Evolutionary conservation across 129 eudicot species (phyloP).

Genomic region (Chrysanthemum makinoi): DNA sequence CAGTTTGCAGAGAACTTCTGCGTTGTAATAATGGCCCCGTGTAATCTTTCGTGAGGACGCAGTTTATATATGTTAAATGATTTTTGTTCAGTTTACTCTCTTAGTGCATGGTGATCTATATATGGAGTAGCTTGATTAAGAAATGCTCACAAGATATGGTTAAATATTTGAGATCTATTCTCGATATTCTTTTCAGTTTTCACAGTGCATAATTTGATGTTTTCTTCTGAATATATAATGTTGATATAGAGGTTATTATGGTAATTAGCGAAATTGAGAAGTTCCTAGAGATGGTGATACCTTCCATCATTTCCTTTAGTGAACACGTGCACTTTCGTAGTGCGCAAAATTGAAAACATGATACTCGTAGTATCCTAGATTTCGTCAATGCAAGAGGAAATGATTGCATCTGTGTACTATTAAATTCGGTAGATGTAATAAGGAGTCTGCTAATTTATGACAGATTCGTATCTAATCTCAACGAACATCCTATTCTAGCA

Average conservation of each 20-base stretch:
- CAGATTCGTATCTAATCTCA: conserved; percentile 1
- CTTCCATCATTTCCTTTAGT: too few species aligned
- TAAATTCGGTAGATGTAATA: background rate
- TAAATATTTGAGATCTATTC: background rate
- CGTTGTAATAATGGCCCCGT: conserved; percentile 34
- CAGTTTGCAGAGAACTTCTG: conserved; percentile 32
- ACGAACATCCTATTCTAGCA: background rate
- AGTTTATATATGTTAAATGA: conserved; percentile 18
- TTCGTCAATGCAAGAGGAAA: background rate
- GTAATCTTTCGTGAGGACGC: conserved; percentile 14
- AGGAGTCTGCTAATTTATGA: conserved; percentile 1
- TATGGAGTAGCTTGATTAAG: conserved; percentile 10
- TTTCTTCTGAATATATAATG: background rate
- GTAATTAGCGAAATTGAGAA: background rate
- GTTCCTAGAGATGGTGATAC: background rate
- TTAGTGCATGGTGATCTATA: background rate
- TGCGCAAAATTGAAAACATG: background rate
- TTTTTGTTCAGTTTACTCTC: conserved; percentile 1
- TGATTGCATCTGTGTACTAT: conserved; percentile 12
- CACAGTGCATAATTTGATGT: background rate
- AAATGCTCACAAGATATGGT: background rate
- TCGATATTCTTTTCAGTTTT: background rate
- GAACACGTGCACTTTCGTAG: background rate
- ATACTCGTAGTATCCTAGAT: background rate
- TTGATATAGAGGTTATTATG: background rate